Conservation (phyloP, 1,284 basidiomycete species). For the Anthracocystis panici-leucophaei region DNA sequence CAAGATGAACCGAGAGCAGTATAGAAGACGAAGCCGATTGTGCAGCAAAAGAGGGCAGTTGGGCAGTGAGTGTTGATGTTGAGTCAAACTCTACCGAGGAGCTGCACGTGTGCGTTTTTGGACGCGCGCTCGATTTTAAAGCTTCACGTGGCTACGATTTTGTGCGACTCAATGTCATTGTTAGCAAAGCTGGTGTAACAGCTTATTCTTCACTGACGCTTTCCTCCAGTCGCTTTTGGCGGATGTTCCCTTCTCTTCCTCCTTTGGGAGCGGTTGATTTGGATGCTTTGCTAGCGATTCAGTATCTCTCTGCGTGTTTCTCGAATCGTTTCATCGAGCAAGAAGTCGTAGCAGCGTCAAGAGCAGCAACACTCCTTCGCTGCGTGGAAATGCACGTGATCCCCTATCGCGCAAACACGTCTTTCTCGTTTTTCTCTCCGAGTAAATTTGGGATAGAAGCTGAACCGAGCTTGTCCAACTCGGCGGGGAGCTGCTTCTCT, state of each 20-base stretch:
- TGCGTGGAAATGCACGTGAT: constrained; percentile 26
- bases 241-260: not conserved
- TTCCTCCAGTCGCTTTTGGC: too few relatives aligned
- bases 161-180: not conserved
- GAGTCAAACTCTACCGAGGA: constrained; percentile 26
- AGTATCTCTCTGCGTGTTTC: not conserved
- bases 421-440: constrained; percentile 5
- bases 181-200: constrained; percentile 5
- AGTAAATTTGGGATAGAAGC: constrained; percentile 3
- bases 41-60: constrained; percentile 12
- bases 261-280: too few relatives aligned
- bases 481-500: constrained; percentile 1
- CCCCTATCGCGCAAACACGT: constrained; percentile 31
- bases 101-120: constrained; percentile 10
- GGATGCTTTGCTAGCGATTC: too few relatives aligned
- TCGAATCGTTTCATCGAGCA: not conserved
- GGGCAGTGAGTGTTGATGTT: constrained; percentile 47
- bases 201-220: not conserved
- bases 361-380: not conserved
- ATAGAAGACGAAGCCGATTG: not conserved
- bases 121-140: constrained; percentile 3
- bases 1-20: not conserved
- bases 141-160: constrained; percentile 26
- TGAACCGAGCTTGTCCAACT: constrained; percentile 15
- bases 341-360: not conserved